Evolutionary conservation across 2,329 filamentous ascomycete genomes (phyloP), one percentile per base, ranked within the genome.

Genomic region (Ophiostoma fasciatum): DNA sequence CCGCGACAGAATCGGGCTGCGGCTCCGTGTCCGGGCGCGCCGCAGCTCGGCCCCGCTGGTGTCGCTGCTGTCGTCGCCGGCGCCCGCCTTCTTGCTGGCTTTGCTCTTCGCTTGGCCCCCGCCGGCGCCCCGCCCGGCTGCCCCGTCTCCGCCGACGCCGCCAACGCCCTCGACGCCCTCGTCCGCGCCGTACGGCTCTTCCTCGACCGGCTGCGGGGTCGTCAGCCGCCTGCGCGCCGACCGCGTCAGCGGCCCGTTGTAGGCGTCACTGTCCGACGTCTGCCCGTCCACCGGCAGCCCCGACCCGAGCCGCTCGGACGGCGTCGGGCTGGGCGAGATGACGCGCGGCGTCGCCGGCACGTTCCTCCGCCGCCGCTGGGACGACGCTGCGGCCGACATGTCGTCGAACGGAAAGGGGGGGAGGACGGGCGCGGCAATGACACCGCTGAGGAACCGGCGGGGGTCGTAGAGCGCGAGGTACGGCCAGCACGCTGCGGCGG

Each of bases 291-390:
- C n/a, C n/a, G n/a, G n/a, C 12, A 31, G 12, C 18, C 19, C 17
- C 7, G 13, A n/a, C 9, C 14, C 68, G 52, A 78, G 68, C 45
- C 65, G 66, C 28, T 78, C 74, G 17, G 74, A 77, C 2, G 74
- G 74, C 3, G 80, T 78, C 28, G 87, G 85, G 37, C 84, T 90
- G 28, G 87, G 85, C 11, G 84, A 92, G 48, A 90, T 92, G 47
- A 94, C 82, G 51, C 84, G 78, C 50, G 85, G 85, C 38, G 80
- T 90, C 39, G 71, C 70, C 39, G 87, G 85, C 39, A 90, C 64
- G 47, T 64, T 62, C 35, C 58, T 55, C 39, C 61, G 63, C 41
- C 63, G 52, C 38, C 71, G 64, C 62, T 77, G 73, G 50, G 23
- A 32, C 13, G 23, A 31, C 13, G 37, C 12, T 17, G 41, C 30